Evolutionary conservation across 139 green algal genomes (phyloP).

Genomic region (Coelastrella sp.): DNA sequence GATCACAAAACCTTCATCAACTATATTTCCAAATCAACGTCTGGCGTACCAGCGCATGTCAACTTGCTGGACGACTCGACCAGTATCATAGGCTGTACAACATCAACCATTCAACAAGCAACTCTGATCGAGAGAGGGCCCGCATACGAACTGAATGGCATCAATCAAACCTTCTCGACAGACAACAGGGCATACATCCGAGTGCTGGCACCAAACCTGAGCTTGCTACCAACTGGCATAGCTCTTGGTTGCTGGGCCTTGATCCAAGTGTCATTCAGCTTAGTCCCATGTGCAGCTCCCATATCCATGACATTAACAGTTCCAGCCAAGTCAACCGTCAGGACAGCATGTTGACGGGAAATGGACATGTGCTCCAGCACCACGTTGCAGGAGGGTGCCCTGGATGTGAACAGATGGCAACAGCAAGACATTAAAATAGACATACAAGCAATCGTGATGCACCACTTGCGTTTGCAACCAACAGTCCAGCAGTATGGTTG

Average conservation of each 20-base stretch:
- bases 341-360: conserved; percentile 73
- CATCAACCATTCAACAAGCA: too few relatives aligned
- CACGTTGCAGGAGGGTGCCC: conserved; percentile 68
- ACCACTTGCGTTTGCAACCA: too few relatives aligned
- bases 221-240: conserved; percentile 56
- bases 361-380: conserved; percentile 80
- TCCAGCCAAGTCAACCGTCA: conserved; percentile 60
- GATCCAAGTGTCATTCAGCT: conserved; percentile 81
- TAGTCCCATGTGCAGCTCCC: conserved; percentile 76
- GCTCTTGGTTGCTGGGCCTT: conserved; percentile 63
- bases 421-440: neutral
- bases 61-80: too few relatives aligned
- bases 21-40: too few relatives aligned
- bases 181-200: conserved; percentile 61
- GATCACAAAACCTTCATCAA: too few relatives aligned
- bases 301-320: conserved; percentile 76
- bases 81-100: too few relatives aligned
- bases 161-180: neutral
- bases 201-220: conserved; percentile 73
- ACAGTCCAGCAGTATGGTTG: too few relatives aligned
- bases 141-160: too few relatives aligned
- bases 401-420: conserved; percentile 42
- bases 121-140: too few relatives aligned
- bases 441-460: too few relatives aligned
- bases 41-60: too few relatives aligned